These are phyloP conservation scores for Silene vulgaris DNA, from an alignment of 179 eudicot species.

Conservation along the genomic window DNA sequence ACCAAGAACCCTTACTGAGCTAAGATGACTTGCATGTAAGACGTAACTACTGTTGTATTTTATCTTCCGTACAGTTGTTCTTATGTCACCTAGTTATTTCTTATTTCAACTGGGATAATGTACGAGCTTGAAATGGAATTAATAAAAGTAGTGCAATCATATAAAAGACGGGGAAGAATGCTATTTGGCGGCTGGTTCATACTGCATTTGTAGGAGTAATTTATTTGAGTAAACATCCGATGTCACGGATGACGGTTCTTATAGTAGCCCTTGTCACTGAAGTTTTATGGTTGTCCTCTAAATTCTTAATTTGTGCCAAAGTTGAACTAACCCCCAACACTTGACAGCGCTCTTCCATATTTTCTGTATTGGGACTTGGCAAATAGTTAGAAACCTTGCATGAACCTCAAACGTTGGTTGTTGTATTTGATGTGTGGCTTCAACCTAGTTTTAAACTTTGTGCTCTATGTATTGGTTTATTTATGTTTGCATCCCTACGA, in stretches of 20 bases:
- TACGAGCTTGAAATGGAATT: no score
- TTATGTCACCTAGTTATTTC: no score
- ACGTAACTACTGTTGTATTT: no score
- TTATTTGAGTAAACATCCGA: background rate
- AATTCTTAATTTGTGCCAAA: background rate
- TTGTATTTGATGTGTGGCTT: background rate
- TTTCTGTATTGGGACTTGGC: background rate
- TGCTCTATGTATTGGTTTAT: background rate
- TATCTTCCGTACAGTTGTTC: no score
- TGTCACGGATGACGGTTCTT: slow-evolving; percentile 18
- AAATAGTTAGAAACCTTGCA: background rate
- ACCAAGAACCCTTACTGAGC: no score
- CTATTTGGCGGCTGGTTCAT: slow-evolving; percentile 22
- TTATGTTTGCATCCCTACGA: background rate
- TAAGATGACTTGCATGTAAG: no score
- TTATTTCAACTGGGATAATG: no score
- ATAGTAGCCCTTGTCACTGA: background rate
- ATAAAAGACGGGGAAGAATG: background rate
- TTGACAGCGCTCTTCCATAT: background rate
- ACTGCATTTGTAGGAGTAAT: background rate
- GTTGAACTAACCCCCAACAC: background rate
- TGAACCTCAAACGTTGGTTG: background rate
- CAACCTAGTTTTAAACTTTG: background rate
- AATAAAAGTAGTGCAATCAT: background rate
- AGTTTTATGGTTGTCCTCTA: background rate